Base-by-base conservation (phyloP, 179 eudicot genomes). In the Drosera spatulata region DNA sequence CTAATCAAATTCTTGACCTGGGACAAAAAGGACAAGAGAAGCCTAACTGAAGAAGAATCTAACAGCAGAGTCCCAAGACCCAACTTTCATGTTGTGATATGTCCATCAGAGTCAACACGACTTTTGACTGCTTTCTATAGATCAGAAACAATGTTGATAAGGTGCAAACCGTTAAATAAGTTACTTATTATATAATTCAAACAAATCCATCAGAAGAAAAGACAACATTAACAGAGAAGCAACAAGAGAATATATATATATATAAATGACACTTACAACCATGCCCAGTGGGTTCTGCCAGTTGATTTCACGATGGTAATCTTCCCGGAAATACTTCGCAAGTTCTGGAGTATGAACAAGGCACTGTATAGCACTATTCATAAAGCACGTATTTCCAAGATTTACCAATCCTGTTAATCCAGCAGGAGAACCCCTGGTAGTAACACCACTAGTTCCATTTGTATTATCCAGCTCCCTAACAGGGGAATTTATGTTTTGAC, bases 341-440 rank as follows among this genome's bases (percentile, higher is more conserved):
- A 93, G 84, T 72, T 89, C 95, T 22, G 95, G 99, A 13, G 99
- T 93, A 65, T 93, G 99, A 59, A 93, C 97, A 43, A 93, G 95
- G 72, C 97, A 93, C 66, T 93, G 99, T 67, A 93, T 84, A 9
- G 97, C 95, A 71, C 97, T 86, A 77, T 93, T 93, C 99, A 93
- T 93, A 66, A 81, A 93, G 75, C 99, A 93, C 42, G 99, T 89
- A 66, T 93, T 93, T 70, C 99, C 97, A 65, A 93, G 90, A 83
- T 93, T 93, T 67, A 76, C 53, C 67, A 93, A 73, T 55, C 99
- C 99, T 70, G 93, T 86, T 61, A 93, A 77, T 66, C 99, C 99
- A 68, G 80, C 77, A 61, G 86, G 76, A 71, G 82, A 80, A 39
- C 99, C 88, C 75, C 97, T 86, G 14, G 97, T 93, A 68, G 85